phyloP scores from a whole-genome alignment of 106 monocot species.

The Hemerocallis citrina region DNA sequence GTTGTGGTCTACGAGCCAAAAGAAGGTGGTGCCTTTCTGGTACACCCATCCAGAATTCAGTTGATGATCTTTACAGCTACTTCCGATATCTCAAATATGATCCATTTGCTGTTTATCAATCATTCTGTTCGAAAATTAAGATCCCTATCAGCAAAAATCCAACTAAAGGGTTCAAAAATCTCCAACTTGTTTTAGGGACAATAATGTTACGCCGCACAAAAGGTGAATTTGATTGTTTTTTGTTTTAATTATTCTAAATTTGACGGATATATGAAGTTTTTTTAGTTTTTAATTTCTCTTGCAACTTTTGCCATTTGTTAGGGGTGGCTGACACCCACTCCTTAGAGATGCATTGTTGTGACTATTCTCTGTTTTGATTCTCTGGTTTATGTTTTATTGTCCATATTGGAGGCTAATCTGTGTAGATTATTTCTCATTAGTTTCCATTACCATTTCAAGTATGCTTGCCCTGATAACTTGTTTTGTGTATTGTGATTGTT shows the following conservation, averaged over 20 bases:
- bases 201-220: slow-evolving; percentile 53
- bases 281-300: too few relatives aligned
- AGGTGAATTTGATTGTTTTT: slow-evolving; percentile 21
- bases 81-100: slow-evolving; percentile 54
- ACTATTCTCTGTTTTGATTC: too few relatives aligned
- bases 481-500: not conserved
- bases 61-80: slow-evolving; percentile 65
- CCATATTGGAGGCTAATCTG: too few relatives aligned
- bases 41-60: slow-evolving; percentile 53
- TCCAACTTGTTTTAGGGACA: slow-evolving; percentile 38
- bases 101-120: slow-evolving; percentile 30
- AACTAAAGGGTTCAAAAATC: slow-evolving; percentile 33
- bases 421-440: too few relatives aligned
- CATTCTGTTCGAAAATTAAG: slow-evolving; percentile 37
- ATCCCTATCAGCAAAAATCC: slow-evolving; percentile 32
- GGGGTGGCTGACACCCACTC: too few relatives aligned
- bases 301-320: too few relatives aligned
- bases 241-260: too few relatives aligned
- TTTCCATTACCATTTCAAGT: too few relatives aligned
- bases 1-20: slow-evolving; percentile 55
- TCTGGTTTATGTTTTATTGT: too few relatives aligned
- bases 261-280: too few relatives aligned
- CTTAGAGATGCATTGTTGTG: too few relatives aligned
- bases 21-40: slow-evolving; percentile 61
- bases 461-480: not conserved